These are phyloP conservation scores for Melanogaster broomeanus DNA, from an alignment of 768 basidiomycete species.

Conservation along the genomic window DNA sequence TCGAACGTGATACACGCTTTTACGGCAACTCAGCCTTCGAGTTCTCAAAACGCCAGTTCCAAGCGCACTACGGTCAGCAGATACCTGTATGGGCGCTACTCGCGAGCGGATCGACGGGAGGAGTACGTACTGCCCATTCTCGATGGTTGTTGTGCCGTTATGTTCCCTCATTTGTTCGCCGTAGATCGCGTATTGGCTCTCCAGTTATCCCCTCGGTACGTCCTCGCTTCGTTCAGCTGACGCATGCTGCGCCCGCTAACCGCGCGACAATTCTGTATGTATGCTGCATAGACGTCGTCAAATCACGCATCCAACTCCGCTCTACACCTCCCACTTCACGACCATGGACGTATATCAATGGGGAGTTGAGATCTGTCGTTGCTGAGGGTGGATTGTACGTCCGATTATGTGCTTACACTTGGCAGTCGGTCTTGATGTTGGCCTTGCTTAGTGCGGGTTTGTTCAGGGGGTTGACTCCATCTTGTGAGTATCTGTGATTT, in stretches of 20 bases:
- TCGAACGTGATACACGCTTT: neutral
- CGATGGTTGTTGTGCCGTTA: too few relatives aligned
- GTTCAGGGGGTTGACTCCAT: slow-evolving; percentile 76
- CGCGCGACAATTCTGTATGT: neutral
- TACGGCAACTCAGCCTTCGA: slow-evolving; percentile 65
- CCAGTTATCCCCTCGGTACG: slow-evolving; percentile 85
- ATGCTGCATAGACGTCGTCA: slow-evolving; percentile 72
- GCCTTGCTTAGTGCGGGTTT: slow-evolving; percentile 47
- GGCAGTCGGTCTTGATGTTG: neutral
- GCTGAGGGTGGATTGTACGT: slow-evolving; percentile 74
- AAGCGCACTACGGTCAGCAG: slow-evolving; percentile 58
- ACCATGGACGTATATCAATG: slow-evolving; percentile 73
- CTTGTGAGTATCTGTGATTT: slow-evolving; percentile 49
- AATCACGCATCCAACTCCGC: slow-evolving; percentile 86
- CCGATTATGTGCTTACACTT: neutral
- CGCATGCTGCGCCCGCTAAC: neutral
- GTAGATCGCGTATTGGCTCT: slow-evolving; percentile 68
- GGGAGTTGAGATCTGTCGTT: slow-evolving; percentile 68
- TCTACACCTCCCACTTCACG: slow-evolving; percentile 70
- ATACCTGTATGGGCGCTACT: slow-evolving; percentile 86
- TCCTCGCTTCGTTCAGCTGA: neutral
- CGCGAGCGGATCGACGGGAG: slow-evolving; percentile 81
- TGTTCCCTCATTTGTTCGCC: neutral
- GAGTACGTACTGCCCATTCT: slow-evolving; percentile 48
- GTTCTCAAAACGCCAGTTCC: slow-evolving; percentile 80